Evolutionary conservation across 768 basidiomycete genomes (phyloP), one percentile per base, ranked within the genome.

Genomic region (Gymnopilus junonius): DNA sequence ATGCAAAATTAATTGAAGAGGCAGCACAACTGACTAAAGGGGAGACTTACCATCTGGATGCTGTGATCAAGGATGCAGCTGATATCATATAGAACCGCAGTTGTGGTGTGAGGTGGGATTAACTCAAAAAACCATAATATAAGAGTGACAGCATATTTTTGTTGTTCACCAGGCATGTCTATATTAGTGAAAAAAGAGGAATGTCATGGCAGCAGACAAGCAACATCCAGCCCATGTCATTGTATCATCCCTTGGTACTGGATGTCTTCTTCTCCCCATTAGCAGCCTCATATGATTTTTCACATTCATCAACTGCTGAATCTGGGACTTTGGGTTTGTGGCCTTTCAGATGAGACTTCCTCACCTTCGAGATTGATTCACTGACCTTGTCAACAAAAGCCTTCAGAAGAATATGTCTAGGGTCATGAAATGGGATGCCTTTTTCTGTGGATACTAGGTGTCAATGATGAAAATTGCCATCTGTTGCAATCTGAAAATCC

Each of bases 391-490:
- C 40, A 20, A 42, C 40, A 10, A 42, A 42, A 4, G 40, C 15
- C 40, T 42, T 42, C 11, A n/a, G 40, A 4, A 42, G 17, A 11
- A 42, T 42, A n/a, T 42, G 40, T n/a, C 20, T 42, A 8, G 40
- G 40, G n/a, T n/a, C 5, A 8, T 42, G 40, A n/a, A 42, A 42
- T n/a, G 40, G 17, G 15, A 42, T 20, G 12, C 46, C 4, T 48
- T 54, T 7, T 1, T 55, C 65, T n/a, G 54, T 58, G 6, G 65
- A 55, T 10, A 31, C 25, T 17, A 71, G 58, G 39, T 82, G 79
- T 0, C 71, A 65, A 59, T 83, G 79, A 51, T 77, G 75, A 57
- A 81, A 81, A 40, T 78, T 80, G 0, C 77, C 78, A 66, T 82
- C 79, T 0, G 70, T 65, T 0, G 70, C 69, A 0, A 82, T 64